Percentiles rank a stretch among this genome's conserved stretches.
These are phyloP conservation scores for Geotrichum macrosporum DNA, from an alignment of 1,139 yeast species.

Conservation along the genomic window DNA sequence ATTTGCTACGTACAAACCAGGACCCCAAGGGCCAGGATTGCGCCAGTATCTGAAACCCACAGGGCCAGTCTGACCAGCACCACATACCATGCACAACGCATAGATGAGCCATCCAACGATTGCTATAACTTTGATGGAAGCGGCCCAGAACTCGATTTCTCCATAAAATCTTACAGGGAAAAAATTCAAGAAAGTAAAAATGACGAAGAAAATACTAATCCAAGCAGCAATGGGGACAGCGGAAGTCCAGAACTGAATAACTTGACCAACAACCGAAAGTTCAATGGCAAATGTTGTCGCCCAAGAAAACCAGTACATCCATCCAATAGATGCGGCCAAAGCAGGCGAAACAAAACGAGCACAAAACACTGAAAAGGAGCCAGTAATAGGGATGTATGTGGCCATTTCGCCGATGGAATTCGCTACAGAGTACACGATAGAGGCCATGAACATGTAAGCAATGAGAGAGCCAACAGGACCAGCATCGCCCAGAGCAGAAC, in stretches of 20 bases:
- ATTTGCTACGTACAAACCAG: conserved; percentile 49
- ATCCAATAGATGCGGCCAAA: conserved; percentile 57
- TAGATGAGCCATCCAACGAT: conserved; percentile 63
- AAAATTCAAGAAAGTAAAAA: conserved; percentile 34
- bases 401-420: conserved; percentile 62
- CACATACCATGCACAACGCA: conserved; percentile 67
- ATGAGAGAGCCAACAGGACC: conserved; percentile 69
- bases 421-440: conserved; percentile 54
- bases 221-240: conserved; percentile 51
- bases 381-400: conserved; percentile 55
- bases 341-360: conserved; percentile 57
- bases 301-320: conserved; percentile 64
- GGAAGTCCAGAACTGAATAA: conserved; percentile 53
- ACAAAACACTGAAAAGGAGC: conserved; percentile 60
- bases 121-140: conserved; percentile 45
- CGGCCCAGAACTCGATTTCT: conserved; percentile 38
- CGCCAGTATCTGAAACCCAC: conserved; percentile 75
- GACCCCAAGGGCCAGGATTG: conserved; percentile 54
- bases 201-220: conserved; percentile 31
- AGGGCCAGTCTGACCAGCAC: conserved; percentile 65
- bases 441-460: conserved; percentile 50
- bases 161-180: conserved; percentile 41
- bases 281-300: conserved; percentile 61
- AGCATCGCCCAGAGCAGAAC: conserved; percentile 53
- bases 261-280: conserved; percentile 55